Evolutionary conservation across 495 filamentous ascomycete genomes (phyloP).

Genomic region (Mycothermus thermophilus): DNA sequence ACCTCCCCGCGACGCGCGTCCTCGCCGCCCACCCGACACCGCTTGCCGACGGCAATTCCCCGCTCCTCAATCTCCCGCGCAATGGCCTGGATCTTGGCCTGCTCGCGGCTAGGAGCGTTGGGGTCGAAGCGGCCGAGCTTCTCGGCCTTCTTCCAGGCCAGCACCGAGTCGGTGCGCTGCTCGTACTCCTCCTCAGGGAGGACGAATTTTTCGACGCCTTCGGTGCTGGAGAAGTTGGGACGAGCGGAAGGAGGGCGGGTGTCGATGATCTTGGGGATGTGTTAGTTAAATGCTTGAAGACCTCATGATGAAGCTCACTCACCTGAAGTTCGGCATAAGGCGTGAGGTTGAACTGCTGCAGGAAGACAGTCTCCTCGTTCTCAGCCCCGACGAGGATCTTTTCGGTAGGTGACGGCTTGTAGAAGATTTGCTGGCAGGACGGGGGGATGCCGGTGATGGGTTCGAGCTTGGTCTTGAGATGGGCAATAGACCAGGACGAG

Average conservation of each 20-base stretch:
- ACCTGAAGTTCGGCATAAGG: constrained; percentile 67
- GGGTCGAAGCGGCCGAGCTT: constrained; percentile 94
- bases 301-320: constrained; percentile 23
- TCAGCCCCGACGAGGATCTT: constrained; percentile 43
- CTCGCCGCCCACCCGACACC: constrained; percentile 48
- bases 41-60: constrained; percentile 49
- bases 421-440: constrained; percentile 54
- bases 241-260: constrained; percentile 56
- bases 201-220: constrained; percentile 71
- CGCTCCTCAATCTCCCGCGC: constrained; percentile 49
- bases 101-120: constrained; percentile 53
- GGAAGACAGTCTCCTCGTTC: constrained; percentile 51
- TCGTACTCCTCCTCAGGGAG: constrained; percentile 74
- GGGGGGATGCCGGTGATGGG: constrained; percentile 88
- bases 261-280: constrained; percentile 52
- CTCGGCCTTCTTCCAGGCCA: constrained; percentile 84
- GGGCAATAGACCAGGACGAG: constrained; percentile 78
- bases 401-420: constrained; percentile 44
- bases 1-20: constrained; percentile 72
- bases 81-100: constrained; percentile 53
- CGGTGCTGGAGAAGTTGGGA: constrained; percentile 64
- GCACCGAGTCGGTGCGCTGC: constrained; percentile 66
- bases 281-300: constrained; percentile 4
- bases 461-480: constrained; percentile 80
- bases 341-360: constrained; percentile 49